These are phyloP conservation scores for Fusarium sp. DNA, from an alignment of 2,329 filamentous ascomycete species.

Conservation along the genomic window DNA sequence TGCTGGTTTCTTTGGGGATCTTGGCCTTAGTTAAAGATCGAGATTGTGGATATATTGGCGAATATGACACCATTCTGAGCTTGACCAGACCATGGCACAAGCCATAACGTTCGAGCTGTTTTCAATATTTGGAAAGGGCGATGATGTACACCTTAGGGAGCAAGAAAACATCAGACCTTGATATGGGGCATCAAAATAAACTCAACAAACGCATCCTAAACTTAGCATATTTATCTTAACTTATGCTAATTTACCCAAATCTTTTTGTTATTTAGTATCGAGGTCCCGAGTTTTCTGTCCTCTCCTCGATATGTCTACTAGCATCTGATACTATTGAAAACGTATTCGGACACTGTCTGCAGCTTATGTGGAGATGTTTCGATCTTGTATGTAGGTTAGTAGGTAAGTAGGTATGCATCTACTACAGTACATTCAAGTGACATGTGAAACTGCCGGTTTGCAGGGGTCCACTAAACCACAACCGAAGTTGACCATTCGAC, in stretches of 20 bases:
- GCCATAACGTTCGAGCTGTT: not conserved
- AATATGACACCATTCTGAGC: not conserved
- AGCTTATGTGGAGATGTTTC: slow-evolving; percentile 16
- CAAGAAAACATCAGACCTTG: not conserved
- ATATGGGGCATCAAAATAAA: not conserved
- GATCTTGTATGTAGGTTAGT: no score
- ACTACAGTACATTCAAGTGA: slow-evolving; percentile 4
- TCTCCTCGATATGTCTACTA: not conserved
- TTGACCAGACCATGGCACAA: not conserved
- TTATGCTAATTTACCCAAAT: not conserved
- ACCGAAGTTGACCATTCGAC: slow-evolving; percentile 21
- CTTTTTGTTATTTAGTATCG: not conserved
- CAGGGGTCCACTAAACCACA: slow-evolving; percentile 27
- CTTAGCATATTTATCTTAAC: not conserved
- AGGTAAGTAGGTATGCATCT: no score
- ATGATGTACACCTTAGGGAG: not conserved
- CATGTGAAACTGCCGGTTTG: slow-evolving; percentile 35
- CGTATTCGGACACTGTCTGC: slow-evolving; percentile 8
- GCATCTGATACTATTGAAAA: not conserved
- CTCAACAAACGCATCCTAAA: not conserved
- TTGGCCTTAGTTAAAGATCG: not conserved
- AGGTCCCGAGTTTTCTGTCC: not conserved
- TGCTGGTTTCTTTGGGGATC: not conserved
- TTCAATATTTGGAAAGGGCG: not conserved
- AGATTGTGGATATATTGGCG: not conserved